phyloP scores from a whole-genome alignment of 208 protist species.

The Novymonas esmeraldas region DNA sequence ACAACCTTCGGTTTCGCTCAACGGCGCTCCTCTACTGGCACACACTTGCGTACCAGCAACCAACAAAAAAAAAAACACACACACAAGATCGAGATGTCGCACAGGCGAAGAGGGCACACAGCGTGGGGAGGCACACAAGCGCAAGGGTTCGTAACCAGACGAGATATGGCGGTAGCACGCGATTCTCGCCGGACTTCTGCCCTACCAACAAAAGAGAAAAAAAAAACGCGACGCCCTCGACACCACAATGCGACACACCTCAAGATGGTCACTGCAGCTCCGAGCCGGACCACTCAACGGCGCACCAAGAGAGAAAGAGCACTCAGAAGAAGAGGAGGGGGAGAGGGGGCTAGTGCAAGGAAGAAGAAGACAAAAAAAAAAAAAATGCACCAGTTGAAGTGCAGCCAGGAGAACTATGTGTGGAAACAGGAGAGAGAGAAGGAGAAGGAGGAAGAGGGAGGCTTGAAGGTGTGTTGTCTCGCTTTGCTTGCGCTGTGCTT shows the following conservation, averaged over 20 bases:
- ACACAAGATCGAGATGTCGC: not conserved
- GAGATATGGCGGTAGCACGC: not conserved
- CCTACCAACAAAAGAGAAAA: constrained; percentile 15
- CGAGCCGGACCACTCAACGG: no score
- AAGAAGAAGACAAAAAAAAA: no score
- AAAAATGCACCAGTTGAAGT: constrained; percentile 14
- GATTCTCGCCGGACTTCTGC: no score
- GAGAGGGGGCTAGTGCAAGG: no score
- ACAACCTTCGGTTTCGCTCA: no score
- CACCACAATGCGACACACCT: not conserved
- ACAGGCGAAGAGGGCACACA: not conserved
- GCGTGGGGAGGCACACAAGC: not conserved
- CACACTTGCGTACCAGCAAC: not conserved
- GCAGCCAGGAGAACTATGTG: not conserved
- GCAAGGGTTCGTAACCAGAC: constrained; percentile 19
- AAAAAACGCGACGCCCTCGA: constrained; percentile 2
- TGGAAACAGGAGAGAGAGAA: constrained; percentile 22
- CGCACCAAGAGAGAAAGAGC: no score
- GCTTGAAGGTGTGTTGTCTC: not conserved
- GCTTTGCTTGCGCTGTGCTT: not conserved
- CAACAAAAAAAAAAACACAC: not conserved
- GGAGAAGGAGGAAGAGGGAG: no score
- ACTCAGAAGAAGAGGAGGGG: no score
- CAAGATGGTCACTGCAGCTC: no score
- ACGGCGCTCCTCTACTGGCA: no score